Base-by-base conservation (phyloP, 345 rosid species). In the rapeseed (Brassica napus) region DNA sequence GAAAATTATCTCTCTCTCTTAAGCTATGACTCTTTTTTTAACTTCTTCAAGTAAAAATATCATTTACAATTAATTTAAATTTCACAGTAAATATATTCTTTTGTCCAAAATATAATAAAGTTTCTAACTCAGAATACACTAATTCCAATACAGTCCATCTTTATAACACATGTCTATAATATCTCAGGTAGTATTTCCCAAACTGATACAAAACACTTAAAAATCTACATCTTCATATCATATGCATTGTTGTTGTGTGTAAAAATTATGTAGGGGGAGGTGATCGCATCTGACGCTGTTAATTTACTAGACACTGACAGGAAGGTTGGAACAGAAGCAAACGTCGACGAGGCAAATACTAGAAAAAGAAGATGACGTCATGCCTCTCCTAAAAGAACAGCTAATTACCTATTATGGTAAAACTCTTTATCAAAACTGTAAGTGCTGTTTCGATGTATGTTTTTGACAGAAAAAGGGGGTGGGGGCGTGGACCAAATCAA, bases 251-350 rank as follows among this genome's bases (percentile, higher is more conserved):
- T 60, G 15, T 61, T 32, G 61, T 76, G 73, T 76, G 73, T 71
- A 31, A 64, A 34, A 7, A 8, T 1, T 16, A 26, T 15, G 14
- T n/a, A 57, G 71, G 79, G 37, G 10, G n/a, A n/a, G 16, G 61
- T 77, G 80, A 77, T 28, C 5, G 47, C 71, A 77, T 14, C 59
- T 54, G 81, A 77, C 76, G 69, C 54, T 47, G 37, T 60, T 59
- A 31, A 68, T 69, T 54, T 42, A 76, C 35, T 76, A 77, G 73
- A 66, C 49, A 30, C 68, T 76, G 79, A 69, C 74, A 61, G 37
- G 16, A 69, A 69, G 35, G 58, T 77, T 77, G 75, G 57, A 34
- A 70, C 64, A 61, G 60, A 77, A 77, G 81, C 76, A 71, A 77
- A 71, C 58, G 71, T 60, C 61, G 73, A 62, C 63, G 65, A 77